Conservation (phyloP, 208 protist species). For the Novymonas esmeraldas region DNA sequence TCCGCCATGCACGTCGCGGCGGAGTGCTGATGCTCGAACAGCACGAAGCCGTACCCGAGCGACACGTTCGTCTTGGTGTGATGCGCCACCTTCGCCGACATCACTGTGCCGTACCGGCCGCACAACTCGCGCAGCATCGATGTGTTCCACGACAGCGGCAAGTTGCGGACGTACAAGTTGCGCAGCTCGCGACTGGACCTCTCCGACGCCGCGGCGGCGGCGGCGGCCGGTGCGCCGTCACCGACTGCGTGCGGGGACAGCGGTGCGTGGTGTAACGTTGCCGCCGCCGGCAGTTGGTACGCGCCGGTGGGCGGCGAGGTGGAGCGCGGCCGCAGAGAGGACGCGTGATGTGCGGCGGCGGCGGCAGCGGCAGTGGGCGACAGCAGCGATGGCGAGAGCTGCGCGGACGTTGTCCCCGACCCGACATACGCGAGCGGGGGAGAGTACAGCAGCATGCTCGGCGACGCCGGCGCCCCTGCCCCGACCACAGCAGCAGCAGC, state of each 20-base stretch:
- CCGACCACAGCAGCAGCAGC: neutral
- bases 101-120: conserved; percentile 46
- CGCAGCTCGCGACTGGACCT: conserved; percentile 16
- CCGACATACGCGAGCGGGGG: conserved; percentile 14
- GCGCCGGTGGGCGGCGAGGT: neutral
- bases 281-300: conserved; percentile 10
- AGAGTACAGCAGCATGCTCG: conserved; percentile 17
- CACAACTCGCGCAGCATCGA: conserved; percentile 62
- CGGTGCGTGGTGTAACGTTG: too few relatives aligned
- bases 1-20: conserved; percentile 43
- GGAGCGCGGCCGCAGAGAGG: neutral
- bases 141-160: conserved; percentile 73
- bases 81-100: conserved; percentile 65
- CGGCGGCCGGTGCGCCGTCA: neutral
- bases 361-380: neutral
- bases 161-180: conserved; percentile 69
- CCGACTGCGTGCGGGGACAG: too few relatives aligned
- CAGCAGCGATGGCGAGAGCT: neutral
- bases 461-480: neutral
- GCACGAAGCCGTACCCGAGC: conserved; percentile 71
- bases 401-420: neutral
- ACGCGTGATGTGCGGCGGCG: neutral
- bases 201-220: conserved; percentile 8
- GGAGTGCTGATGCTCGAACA: conserved; percentile 50
- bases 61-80: conserved; percentile 52